Evolutionary conservation across 495 filamentous ascomycete genomes (phyloP).

Genomic region (Penicillium coprophilum): DNA sequence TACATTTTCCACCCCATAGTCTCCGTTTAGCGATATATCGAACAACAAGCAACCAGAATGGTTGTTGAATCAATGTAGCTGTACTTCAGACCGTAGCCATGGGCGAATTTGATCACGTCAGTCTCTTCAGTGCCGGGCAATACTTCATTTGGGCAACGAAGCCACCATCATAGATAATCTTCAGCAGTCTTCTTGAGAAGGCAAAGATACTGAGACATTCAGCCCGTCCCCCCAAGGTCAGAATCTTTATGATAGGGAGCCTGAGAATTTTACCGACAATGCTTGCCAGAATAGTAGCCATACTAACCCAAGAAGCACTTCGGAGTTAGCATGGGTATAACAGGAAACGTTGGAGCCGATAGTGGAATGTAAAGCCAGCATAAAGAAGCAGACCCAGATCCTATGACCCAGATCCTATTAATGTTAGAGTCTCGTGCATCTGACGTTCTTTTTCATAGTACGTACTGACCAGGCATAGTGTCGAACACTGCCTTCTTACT

Average conservation of each 20-base stretch:
- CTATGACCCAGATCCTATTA: conserved; percentile 45
- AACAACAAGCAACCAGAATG: conserved; percentile 31
- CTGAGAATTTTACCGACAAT: conserved; percentile 66
- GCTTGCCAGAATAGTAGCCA: conserved; percentile 37
- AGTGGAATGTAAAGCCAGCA: conserved; percentile 42
- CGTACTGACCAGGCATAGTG: too few relatives aligned
- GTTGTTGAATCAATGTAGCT: conserved; percentile 51
- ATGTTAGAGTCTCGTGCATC: not conserved
- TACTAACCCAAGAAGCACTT: conserved; percentile 35
- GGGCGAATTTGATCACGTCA: conserved; percentile 56
- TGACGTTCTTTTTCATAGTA: too few relatives aligned
- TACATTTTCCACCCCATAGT: conserved; percentile 39
- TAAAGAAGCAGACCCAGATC: conserved; percentile 48
- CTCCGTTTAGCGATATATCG: conserved; percentile 39
- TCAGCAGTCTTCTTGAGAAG: conserved; percentile 21
- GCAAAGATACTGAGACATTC: conserved; percentile 51
- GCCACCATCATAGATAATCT: conserved; percentile 40
- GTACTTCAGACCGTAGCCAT: conserved; percentile 56
- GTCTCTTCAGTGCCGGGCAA: conserved; percentile 47
- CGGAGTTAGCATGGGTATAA: conserved; percentile 36
- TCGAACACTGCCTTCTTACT: too few relatives aligned
- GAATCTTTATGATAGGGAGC: conserved; percentile 63
- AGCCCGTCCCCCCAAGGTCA: conserved; percentile 65
- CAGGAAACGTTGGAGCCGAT: conserved; percentile 31
- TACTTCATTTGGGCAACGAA: conserved; percentile 52